Evolutionary conservation across 768 basidiomycete species (phyloP).

Genomic region (Kwoniella europaea): DNA sequence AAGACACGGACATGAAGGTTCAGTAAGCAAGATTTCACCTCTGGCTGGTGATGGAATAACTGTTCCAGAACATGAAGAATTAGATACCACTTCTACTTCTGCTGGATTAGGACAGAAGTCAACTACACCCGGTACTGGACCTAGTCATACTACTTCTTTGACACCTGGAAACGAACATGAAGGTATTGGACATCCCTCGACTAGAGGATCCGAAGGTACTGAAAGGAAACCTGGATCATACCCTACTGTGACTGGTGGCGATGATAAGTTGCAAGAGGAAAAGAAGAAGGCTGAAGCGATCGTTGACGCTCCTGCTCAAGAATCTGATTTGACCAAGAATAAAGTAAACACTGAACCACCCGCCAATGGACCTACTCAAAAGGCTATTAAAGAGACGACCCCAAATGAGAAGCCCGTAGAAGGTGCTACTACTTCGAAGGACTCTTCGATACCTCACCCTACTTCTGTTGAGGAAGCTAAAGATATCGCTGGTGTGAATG

Average conservation of each 20-base stretch:
- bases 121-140: slow-evolving; percentile 10
- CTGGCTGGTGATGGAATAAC: slow-evolving; percentile 8
- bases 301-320: slow-evolving; percentile 14
- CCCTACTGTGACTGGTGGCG: slow-evolving; percentile 16
- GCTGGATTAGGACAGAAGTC: background rate
- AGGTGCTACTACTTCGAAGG: background rate
- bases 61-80: slow-evolving; percentile 10
- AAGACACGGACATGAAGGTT: slow-evolving; percentile 43
- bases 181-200: slow-evolving; percentile 48
- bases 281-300: slow-evolving; percentile 11
- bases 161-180: slow-evolving; percentile 39
- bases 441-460: background rate
- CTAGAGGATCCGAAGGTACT: slow-evolving; percentile 30
- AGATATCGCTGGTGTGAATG: background rate
- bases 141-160: slow-evolving; percentile 19
- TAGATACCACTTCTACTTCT: slow-evolving; percentile 2
- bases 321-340: background rate
- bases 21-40: slow-evolving; percentile 13
- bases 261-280: slow-evolving; percentile 2
- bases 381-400: background rate
- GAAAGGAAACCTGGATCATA: slow-evolving; percentile 37
- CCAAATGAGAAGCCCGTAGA: background rate
- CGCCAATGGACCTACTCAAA: slow-evolving; percentile 9
- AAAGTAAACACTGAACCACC: background rate
- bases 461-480: background rate